A percentile compares a stretch with the other conserved stretches of the same genome.
phyloP scores from a whole-genome alignment of 805 yeast genomes.

The Metschnikowia chrysomelidarum region DNA sequence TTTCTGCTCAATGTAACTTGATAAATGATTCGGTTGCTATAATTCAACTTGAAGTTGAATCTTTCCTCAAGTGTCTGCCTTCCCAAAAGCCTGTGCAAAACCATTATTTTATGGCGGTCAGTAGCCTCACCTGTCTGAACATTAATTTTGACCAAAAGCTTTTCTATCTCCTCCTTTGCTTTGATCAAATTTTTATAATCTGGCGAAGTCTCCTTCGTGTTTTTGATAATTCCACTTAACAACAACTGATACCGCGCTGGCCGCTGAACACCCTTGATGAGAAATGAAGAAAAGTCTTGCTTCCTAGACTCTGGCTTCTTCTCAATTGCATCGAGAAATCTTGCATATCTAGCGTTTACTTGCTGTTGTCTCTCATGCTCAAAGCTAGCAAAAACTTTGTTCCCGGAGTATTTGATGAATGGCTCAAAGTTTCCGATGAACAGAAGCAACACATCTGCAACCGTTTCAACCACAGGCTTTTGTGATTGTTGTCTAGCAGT shows the following conservation, averaged over 20 bases:
- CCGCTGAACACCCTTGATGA: constrained; percentile 93
- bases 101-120: constrained; percentile 85
- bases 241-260: constrained; percentile 92
- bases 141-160: constrained; percentile 74
- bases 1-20: constrained; percentile 70
- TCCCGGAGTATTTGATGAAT: constrained; percentile 89
- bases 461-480: constrained; percentile 76
- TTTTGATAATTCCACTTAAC: constrained; percentile 76
- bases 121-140: constrained; percentile 91
- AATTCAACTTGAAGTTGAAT: constrained; percentile 79
- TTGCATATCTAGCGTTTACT: constrained; percentile 85
- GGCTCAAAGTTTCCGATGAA: constrained; percentile 87
- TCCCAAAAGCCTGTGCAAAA: constrained; percentile 51
- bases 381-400: constrained; percentile 91
- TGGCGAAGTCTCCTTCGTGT: constrained; percentile 71
- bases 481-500: constrained; percentile 79
- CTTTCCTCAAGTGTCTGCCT: constrained; percentile 84
- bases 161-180: constrained; percentile 73
- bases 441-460: constrained; percentile 86
- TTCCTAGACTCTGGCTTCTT: constrained; percentile 81
- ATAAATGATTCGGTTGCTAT: constrained; percentile 77
- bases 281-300: constrained; percentile 87
- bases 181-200: constrained; percentile 67
- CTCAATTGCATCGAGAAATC: constrained; percentile 89
- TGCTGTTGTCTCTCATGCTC: constrained; percentile 93